phyloP scores from a whole-genome alignment of 1,284 basidiomycete species.

The Agaricales sp. region DNA sequence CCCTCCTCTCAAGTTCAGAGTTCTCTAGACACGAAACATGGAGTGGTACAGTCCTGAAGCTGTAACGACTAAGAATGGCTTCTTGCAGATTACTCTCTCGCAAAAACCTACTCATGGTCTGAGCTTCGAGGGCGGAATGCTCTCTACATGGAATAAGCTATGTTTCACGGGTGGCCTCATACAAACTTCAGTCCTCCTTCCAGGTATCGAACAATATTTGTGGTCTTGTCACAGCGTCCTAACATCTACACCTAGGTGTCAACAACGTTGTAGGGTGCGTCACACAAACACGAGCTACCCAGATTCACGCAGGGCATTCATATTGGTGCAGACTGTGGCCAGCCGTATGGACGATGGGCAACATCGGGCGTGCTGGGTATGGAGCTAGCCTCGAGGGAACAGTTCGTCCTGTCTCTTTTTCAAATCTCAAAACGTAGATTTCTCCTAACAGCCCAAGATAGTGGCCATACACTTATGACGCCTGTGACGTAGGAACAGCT shows the following conservation, averaged over 20 bases:
- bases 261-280: constrained; percentile 11
- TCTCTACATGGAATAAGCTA: constrained; percentile 84
- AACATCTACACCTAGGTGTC: background rate
- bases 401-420: constrained; percentile 19
- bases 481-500: constrained; percentile 65
- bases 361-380: constrained; percentile 37
- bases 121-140: constrained; percentile 63
- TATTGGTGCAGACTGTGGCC: constrained; percentile 66
- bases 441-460: constrained; percentile 13
- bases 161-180: constrained; percentile 87
- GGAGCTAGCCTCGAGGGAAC: constrained; percentile 39
- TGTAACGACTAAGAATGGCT: constrained; percentile 70
- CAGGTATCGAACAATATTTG: too few relatives aligned
- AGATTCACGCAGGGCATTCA: too few relatives aligned
- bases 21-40: constrained; percentile 34
- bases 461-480: constrained; percentile 76
- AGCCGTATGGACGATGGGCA: constrained; percentile 36
- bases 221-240: too few relatives aligned
- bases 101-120: constrained; percentile 61
- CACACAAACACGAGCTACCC: too few relatives aligned
- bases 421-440: constrained; percentile 3
- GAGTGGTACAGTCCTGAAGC: constrained; percentile 71
- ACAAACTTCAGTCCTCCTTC: constrained; percentile 67
- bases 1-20: constrained; percentile 1
- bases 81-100: constrained; percentile 71